phyloP scores from a whole-genome alignment of 306 rosid genomes.

The Cucumis hystrix region DNA sequence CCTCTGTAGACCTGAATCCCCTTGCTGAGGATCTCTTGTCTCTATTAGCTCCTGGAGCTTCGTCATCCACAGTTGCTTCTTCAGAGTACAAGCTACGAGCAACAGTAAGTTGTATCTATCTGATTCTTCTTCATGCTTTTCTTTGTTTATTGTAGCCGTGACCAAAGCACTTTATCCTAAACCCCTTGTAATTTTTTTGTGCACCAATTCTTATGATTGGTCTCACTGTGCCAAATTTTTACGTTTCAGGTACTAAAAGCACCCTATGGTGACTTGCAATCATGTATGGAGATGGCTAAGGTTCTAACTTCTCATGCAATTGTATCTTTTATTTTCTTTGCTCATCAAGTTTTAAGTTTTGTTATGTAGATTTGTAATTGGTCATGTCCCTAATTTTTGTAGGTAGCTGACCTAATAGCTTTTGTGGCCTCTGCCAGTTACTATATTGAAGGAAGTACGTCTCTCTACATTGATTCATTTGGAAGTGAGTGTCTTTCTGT shows the following conservation, averaged over 20 bases:
- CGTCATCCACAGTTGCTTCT: slow-evolving; percentile 54
- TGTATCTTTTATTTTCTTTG: background rate
- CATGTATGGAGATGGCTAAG: slow-evolving; percentile 95
- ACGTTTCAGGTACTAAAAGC: slow-evolving; percentile 59
- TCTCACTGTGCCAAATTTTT: background rate
- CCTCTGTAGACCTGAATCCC: slow-evolving; percentile 43
- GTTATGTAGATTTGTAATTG: background rate
- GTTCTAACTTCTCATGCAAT: slow-evolving; percentile 21
- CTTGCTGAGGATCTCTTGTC: slow-evolving; percentile 54
- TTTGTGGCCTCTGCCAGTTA: slow-evolving; percentile 64
- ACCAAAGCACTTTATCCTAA: background rate
- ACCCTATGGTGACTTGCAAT: slow-evolving; percentile 66
- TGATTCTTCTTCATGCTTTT: background rate
- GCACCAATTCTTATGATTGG: background rate
- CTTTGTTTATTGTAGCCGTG: background rate
- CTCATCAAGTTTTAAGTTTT: background rate
- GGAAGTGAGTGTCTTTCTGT: slow-evolving; percentile 90
- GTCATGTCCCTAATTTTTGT: slow-evolving; percentile 4
- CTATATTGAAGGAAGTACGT: slow-evolving; percentile 33
- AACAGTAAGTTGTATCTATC: slow-evolving; percentile 26
- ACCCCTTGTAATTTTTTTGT: background rate
- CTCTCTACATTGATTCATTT: slow-evolving; percentile 66
- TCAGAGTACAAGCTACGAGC: slow-evolving; percentile 62
- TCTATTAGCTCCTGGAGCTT: slow-evolving; percentile 26
- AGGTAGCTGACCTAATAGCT: slow-evolving; percentile 91